phyloP scores from a whole-genome alignment of 352 stramenopile species.

The Aphanomyces cochlioides region DNA sequence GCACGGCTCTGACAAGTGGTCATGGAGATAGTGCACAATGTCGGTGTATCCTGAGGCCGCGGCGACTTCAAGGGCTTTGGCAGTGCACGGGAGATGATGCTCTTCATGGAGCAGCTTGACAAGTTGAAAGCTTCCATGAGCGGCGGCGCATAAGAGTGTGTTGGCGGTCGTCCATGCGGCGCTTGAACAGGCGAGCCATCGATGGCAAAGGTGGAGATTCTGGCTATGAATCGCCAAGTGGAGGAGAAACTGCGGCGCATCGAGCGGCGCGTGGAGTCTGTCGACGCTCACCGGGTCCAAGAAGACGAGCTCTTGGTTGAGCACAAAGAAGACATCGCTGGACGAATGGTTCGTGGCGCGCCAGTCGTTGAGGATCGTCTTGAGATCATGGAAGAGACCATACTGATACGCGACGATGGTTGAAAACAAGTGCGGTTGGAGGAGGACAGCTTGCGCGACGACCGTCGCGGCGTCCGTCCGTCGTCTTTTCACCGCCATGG shows the following conservation, averaged over 20 bases:
- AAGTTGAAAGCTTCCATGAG: conserved; percentile 28
- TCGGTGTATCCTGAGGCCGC: conserved; percentile 29
- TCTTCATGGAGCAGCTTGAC: conserved; percentile 29
- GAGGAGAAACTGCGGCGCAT: conserved; percentile 11
- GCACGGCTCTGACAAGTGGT: background rate
- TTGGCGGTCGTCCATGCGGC: conserved; percentile 1
- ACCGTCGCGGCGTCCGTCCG: background rate
- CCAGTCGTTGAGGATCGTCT: conserved; percentile 17
- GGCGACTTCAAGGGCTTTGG: conserved; percentile 28
- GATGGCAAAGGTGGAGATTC: background rate
- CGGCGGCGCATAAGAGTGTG: conserved; percentile 26
- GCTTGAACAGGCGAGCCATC: conserved; percentile 8
- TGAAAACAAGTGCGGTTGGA: conserved; percentile 1
- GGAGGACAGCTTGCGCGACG: background rate
- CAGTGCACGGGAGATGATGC: conserved; percentile 26
- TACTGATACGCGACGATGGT: conserved; percentile 22
- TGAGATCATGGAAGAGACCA: conserved; percentile 20
- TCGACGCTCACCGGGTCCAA: conserved; percentile 25
- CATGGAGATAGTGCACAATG: conserved; percentile 31
- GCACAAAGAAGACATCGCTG: conserved; percentile 17
- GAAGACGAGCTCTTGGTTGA: conserved; percentile 19
- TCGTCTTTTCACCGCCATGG: conserved; percentile 17
- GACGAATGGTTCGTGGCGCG: background rate
- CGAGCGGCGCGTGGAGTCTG: conserved; percentile 6
- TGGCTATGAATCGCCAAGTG: conserved; percentile 19